A percentile compares a stretch with the other conserved stretches of the same genome.
phyloP scores from a whole-genome alignment of 2,329 filamentous ascomycete species.

The Colletotrichum sp. region DNA sequence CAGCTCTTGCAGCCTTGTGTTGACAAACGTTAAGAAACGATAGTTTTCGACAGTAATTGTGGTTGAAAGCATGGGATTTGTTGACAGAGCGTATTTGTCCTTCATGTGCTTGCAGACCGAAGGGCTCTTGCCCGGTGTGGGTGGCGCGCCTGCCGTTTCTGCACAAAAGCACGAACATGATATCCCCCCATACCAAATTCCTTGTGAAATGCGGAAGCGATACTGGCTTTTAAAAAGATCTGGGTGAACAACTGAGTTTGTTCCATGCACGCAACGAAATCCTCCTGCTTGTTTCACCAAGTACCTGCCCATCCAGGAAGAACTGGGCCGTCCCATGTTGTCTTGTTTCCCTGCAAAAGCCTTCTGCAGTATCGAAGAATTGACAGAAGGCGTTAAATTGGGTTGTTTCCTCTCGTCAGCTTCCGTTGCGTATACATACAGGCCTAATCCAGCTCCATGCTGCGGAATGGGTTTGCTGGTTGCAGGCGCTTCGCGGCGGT shows the following conservation, averaged over 20 bases:
- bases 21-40: neutral
- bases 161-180: rapidly evolving
- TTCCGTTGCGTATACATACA: neutral
- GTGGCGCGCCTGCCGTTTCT: neutral
- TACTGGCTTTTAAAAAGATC: neutral
- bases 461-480: neutral
- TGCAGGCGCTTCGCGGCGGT: neutral
- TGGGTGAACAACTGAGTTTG: neutral
- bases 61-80: neutral
- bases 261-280: neutral
- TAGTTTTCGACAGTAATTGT: neutral
- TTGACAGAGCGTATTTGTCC: neutral
- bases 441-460: neutral
- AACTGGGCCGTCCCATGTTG: no score
- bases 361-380: neutral
- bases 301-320: neutral
- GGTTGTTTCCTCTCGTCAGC: neutral
- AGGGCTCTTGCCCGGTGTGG: neutral
- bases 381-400: neutral
- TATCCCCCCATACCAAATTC: neutral
- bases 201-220: rapidly evolving
- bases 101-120: neutral
- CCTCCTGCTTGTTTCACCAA: no score
- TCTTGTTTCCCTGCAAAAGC: neutral
- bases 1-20: neutral